Evolutionary conservation across 1,139 yeast species (phyloP), one percentile per base, ranked within the genome.

Genomic region (Saccharomycopsis hybrid): DNA sequence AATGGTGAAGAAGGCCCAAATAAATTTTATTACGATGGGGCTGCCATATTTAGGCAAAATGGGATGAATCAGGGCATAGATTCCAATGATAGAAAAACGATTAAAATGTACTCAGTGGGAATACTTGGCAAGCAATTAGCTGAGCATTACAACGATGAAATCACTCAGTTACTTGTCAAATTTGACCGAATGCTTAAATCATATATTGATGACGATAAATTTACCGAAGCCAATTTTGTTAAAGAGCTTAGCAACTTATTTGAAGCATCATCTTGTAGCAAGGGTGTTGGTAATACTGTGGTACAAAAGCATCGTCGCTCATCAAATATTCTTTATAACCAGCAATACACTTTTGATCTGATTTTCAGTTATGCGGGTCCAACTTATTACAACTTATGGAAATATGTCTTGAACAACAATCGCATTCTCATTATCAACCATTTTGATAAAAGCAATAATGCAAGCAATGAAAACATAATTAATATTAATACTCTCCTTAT

Each of bases 31-130:
- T 32, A 28, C 28, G 9, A 47, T 29, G 54, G 49, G 5, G 31
- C 33, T 8, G 39, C 53, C 3, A 39, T 52, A 25, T 52, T 32
- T 43, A 32, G 51, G 5, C 55, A 52, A 30, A 52, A 52, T 41
- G 55, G 55, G 4, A 33, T 47, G 38, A 29, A 40, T 5, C 18
- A 32, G 27, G 48, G 38, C 44, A 24, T 44, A 7, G 43, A 43
- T 33, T 28, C 48, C 9, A 27, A 24, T 24, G 55, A 52, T 27
- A 43, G 55, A 5, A 8, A 27, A 8, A 38, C n/a, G 18, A 39
- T 52, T 3, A 46, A 47, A 35, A 53, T 53, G 55, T 53, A 48
- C 36, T 40, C 53, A 8, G 47, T 53, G 3, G 55, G 55, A 9
- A 30, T 52, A 4, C 18, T 49, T n/a, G n/a, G n/a, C n/a, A n/a